These are phyloP conservation scores for Acorus gramineus DNA, from an alignment of 106 monocot genomes.

Conservation along the genomic window DNA sequence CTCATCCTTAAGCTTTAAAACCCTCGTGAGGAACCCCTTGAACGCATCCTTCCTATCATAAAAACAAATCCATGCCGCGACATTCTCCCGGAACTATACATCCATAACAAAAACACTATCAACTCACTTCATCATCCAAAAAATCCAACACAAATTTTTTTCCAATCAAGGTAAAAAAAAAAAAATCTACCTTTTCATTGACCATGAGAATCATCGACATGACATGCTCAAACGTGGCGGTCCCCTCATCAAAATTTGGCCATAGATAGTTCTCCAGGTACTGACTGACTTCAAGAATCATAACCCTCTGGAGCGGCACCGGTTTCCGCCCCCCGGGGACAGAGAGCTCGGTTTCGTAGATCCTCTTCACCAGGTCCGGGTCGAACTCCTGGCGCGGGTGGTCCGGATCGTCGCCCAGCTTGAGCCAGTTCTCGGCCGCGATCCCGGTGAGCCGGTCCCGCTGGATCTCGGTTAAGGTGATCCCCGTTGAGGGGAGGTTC, in stretches of 20 bases:
- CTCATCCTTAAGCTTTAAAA: conserved; percentile 80
- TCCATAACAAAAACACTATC: conserved; percentile 1
- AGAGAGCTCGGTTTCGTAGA: conserved; percentile 72
- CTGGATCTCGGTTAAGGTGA: conserved; percentile 89
- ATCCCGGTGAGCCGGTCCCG: conserved; percentile 72
- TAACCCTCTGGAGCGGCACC: conserved; percentile 84
- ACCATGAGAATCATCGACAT: conserved; percentile 99
- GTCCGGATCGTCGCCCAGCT: conserved; percentile 22
- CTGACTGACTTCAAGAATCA: conserved; percentile 97
- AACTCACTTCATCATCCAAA: background rate
- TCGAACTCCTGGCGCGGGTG: conserved; percentile 25
- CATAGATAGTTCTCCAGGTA: conserved; percentile 95
- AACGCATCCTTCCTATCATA: conserved; percentile 75
- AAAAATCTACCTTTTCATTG: conserved; percentile 68
- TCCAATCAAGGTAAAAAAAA: background rate
- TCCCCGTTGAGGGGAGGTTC: conserved; percentile 12
- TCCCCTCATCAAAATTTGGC: conserved; percentile 76
- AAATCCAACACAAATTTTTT: too few species aligned
- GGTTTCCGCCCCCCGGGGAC: conserved; percentile 59
- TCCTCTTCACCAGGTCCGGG: conserved; percentile 65
- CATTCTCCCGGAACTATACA: conserved; percentile 90
- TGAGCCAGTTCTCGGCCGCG: conserved; percentile 38
- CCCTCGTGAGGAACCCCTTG: conserved; percentile 57
- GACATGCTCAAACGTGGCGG: conserved; percentile 80
- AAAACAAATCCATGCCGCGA: conserved; percentile 91